These are phyloP conservation scores for Zopfochytrium polystomum DNA, from an alignment of 371 early-diverging fungal genomes.

Conservation along the genomic window DNA sequence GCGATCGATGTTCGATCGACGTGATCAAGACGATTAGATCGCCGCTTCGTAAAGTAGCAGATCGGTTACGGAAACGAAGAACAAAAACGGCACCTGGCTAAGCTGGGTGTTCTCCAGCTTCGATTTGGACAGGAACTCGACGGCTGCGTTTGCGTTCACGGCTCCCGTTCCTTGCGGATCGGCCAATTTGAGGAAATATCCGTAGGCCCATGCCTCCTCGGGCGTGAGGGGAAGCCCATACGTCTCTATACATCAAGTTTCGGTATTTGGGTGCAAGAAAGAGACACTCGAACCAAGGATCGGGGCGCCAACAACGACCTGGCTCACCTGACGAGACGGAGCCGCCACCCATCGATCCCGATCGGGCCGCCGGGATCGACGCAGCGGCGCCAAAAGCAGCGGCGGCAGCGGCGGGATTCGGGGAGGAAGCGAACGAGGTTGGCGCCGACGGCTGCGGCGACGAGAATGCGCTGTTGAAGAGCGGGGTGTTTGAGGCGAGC, in stretches of 20 bases:
- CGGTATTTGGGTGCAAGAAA: neutral
- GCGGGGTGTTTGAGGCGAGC: too few relatives aligned
- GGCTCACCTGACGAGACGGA: too few relatives aligned
- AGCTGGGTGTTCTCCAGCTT: slow-evolving; percentile 63
- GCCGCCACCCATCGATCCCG: neutral
- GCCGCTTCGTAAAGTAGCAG: neutral
- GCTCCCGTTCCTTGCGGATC: slow-evolving; percentile 66
- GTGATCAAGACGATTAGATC: neutral
- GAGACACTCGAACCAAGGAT: too few relatives aligned
- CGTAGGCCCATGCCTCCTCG: slow-evolving; percentile 66
- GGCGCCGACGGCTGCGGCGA: too few relatives aligned
- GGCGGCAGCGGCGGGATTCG: neutral
- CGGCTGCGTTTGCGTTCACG: slow-evolving; percentile 72
- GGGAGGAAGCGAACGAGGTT: too few relatives aligned
- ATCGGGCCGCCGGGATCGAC: neutral
- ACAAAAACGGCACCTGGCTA: slow-evolving; percentile 53
- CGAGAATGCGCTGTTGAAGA: too few relatives aligned
- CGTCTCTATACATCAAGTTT: neutral
- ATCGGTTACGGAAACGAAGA: too few relatives aligned
- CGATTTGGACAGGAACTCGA: slow-evolving; percentile 75
- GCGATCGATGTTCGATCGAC: neutral
- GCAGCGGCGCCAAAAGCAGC: neutral
- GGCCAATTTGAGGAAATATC: slow-evolving; percentile 63
- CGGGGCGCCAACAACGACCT: too few relatives aligned
- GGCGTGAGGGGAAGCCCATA: slow-evolving; percentile 21